Evolutionary conservation across 192 early-diverging fungal species (phyloP).

Genomic region (Funneliformis mosseae): DNA sequence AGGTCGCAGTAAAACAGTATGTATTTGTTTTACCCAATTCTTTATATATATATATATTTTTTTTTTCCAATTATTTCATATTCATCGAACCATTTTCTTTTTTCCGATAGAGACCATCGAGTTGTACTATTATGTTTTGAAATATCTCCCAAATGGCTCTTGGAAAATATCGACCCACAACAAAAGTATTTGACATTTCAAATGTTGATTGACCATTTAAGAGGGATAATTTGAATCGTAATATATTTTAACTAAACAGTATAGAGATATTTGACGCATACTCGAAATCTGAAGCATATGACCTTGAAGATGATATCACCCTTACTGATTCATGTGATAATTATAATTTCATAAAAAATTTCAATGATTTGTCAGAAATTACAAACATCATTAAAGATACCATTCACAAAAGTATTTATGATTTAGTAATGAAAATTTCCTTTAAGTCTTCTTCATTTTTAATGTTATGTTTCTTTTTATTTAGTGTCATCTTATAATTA

Average conservation of each 20-base stretch:
- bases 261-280: conserved; percentile 3
- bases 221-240: neutral
- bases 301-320: neutral
- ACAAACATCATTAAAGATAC: conserved; percentile 26
- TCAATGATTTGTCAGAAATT: neutral
- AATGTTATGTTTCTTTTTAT: neutral
- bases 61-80: neutral
- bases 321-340: neutral
- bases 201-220: neutral
- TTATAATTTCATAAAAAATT: neutral
- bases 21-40: too few relatives aligned
- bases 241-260: neutral
- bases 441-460: neutral
- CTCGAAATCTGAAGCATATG: neutral
- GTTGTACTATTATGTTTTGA: conserved; percentile 5
- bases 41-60: neutral
- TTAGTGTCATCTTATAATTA: conserved; percentile 4
- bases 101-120: neutral
- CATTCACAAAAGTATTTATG: neutral
- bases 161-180: neutral
- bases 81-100: neutral
- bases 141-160: neutral
- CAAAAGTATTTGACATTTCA: neutral
- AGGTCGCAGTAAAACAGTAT: neutral
- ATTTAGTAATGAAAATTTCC: neutral